Evolutionary conservation across 2,329 filamentous ascomycete genomes (phyloP), one percentile per base, ranked within the genome.

Genomic region (Pseudocercospora vitis): DNA sequence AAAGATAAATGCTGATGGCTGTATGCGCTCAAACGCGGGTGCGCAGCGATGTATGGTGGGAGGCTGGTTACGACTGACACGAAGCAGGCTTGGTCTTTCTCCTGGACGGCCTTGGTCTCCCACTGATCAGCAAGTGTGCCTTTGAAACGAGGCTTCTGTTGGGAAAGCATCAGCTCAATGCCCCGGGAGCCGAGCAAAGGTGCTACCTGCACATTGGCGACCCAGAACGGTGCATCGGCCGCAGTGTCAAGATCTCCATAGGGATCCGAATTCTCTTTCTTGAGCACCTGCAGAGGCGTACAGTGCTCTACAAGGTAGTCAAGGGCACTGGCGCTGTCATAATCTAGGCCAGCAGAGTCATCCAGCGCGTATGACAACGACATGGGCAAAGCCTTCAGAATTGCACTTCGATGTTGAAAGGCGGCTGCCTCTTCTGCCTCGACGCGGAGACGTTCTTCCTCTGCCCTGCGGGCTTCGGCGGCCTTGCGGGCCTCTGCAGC

Each of bases 141-240:
- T 23, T 56, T 57, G 24, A 55, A 65, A n/a, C 56, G 63, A 21
- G 62, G 56, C 11, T 48, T 37, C n/a, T 57, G 54, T 19, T 18
- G 39, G 18, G 55, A 57, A 18, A 68, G 53, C 48, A 69, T 54
- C 28, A 69, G 44, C 37, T 68, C 65, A n/a, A 65, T 32, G 2
- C 65, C 67, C n/a, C 32, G 31, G 31, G 56, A 52, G 18, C 63
- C 67, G 6, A 70, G 56, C 9, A 69, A 55, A 3, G 65, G 63
- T n/a, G 66, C 65, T 11, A 57, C 65, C 47, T 68, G 64, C 28
- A 63, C 48, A 35, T 69, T 70, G 14, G 66, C 59, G 4, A 69
- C 53, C 61, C 62, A 66, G 7, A 55, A 56, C 14, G 53, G 52
- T 12, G 51, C 32, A 39, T 56, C 52, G 24, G 44, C 44, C 24